A percentile compares a stretch with the other conserved stretches of the same genome.
phyloP scores from a whole-genome alignment of 805 yeast species.

The Pichia cephalocereana region DNA sequence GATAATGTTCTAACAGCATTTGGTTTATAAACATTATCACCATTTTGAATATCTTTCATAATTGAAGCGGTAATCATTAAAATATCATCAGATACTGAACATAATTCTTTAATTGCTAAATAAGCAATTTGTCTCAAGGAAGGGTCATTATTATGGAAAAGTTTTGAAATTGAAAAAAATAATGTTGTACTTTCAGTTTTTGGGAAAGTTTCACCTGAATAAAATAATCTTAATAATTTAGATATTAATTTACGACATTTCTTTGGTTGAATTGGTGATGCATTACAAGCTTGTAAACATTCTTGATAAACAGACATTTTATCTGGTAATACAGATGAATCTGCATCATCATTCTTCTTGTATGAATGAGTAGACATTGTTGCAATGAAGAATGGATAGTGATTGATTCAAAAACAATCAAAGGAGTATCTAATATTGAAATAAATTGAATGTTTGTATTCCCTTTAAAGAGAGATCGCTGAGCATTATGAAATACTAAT shows the following conservation, averaged over 20 bases:
- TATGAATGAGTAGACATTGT: slow-evolving; percentile 74
- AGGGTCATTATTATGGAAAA: slow-evolving; percentile 86
- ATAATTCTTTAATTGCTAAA: slow-evolving; percentile 85
- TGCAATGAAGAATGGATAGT: too few relatives aligned
- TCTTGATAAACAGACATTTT: slow-evolving; percentile 97
- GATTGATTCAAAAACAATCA: too few relatives aligned
- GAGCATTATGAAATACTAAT: too few relatives aligned
- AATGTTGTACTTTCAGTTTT: slow-evolving; percentile 83
- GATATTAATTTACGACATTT: slow-evolving; percentile 80
- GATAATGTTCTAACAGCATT: slow-evolving; percentile 90
- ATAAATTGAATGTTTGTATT: too few relatives aligned
- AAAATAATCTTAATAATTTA: slow-evolving; percentile 70
- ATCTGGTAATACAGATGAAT: slow-evolving; percentile 65
- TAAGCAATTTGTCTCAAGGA: slow-evolving; percentile 89
- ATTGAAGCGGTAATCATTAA: slow-evolving; percentile 97
- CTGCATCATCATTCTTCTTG: slow-evolving; percentile 75
- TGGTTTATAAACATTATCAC: slow-evolving; percentile 79
- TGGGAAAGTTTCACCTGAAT: slow-evolving; percentile 82
- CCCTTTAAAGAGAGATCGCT: background rate
- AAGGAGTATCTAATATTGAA: too few relatives aligned
- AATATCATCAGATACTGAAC: slow-evolving; percentile 78
- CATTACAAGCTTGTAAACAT: slow-evolving; percentile 86
- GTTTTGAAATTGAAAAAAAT: slow-evolving; percentile 87
- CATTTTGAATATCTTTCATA: slow-evolving; percentile 95
- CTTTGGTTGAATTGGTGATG: slow-evolving; percentile 79